Evolutionary conservation across 2,329 filamentous ascomycete species (phyloP), one percentile per base, ranked within the genome.

Genomic region (Paecilomyces variotii): DNA sequence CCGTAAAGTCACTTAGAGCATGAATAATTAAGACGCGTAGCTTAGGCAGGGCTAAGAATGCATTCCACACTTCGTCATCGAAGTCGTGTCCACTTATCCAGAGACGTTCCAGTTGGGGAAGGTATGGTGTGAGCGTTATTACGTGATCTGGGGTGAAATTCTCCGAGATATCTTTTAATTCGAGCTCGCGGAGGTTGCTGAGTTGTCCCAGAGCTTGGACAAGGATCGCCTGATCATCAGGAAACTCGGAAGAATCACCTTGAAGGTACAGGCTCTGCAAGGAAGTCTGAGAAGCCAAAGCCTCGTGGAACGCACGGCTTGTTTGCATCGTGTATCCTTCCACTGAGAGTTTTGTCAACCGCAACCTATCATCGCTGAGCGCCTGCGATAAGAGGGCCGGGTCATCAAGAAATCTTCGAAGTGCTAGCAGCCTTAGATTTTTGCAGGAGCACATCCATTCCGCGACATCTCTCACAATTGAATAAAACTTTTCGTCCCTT

Each of bases 371-470:
- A 10, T 68, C 63, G n/a, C 56, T 56, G 25, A 74, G 63, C 2
- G 67, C 63, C 30, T 68, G 62, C 10, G 66, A 65, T 19, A 74
- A 62, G 1, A 75, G 59, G 34, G 58, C 72, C 3, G 82, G 74
- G 1, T 80, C 82, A 35, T 80, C 80, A 1, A 79, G 69, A 50
- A 87, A 76, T 30, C 76, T 76, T 39, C 70, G 74, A 54, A 88
- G 72, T 14, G 72, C 75, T 24, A 88, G 73, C 25, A 77, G 75
- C 24, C 73, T 72, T 6, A 88, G 75, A 3, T 70, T 70, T 19
- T 73, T 72, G 66, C 85, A 86, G n/a, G 75, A 74, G 24, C 76
- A 72, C 12, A 87, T 70, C 84, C 84, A 87, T 3, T 74, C 72
- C 49, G 81, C 71, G 27, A 82, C 76, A 59, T 80, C 78, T 0